Percentiles rank a stretch among this genome's conserved stretches.
These are phyloP conservation scores for Penicillium sp. DNA, from an alignment of 2,329 filamentous ascomycete species.

Conservation along the genomic window DNA sequence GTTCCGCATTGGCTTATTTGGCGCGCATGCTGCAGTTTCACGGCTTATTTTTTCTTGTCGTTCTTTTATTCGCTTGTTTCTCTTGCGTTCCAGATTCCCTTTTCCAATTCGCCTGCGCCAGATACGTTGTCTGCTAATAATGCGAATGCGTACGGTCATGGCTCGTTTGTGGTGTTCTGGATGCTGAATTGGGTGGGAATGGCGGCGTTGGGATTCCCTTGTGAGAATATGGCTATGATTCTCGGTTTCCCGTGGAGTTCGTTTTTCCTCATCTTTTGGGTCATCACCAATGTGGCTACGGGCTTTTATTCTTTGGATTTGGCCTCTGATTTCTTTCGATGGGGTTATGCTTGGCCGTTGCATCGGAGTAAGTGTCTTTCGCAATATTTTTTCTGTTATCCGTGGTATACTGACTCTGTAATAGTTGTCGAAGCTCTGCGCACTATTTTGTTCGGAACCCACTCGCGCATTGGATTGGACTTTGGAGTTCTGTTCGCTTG, in stretches of 20 bases:
- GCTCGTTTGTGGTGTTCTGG: slow-evolving; percentile 63
- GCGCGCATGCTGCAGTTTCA: slow-evolving; percentile 57
- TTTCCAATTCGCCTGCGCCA: slow-evolving; percentile 50
- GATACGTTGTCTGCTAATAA: slow-evolving; percentile 48
- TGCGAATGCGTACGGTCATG: slow-evolving; percentile 57
- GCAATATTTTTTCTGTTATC: no score
- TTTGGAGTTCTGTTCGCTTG: slow-evolving; percentile 63
- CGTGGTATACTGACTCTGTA: background rate
- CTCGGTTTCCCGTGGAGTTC: slow-evolving; percentile 62
- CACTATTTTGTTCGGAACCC: slow-evolving; percentile 62
- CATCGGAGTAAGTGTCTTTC: slow-evolving; percentile 50
- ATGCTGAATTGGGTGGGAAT: slow-evolving; percentile 65
- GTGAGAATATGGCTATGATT: slow-evolving; percentile 65
- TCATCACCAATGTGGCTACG: slow-evolving; percentile 64
- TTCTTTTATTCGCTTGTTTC: slow-evolving; percentile 65
- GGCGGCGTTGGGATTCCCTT: slow-evolving; percentile 62
- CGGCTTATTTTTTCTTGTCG: slow-evolving; percentile 62
- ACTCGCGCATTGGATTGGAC: slow-evolving; percentile 59
- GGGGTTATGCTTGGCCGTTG: slow-evolving; percentile 65
- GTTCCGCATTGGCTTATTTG: slow-evolving; percentile 60
- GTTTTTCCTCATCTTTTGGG: slow-evolving; percentile 67
- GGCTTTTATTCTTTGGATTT: slow-evolving; percentile 62
- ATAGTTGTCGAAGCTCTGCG: slow-evolving; percentile 59
- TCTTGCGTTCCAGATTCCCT: slow-evolving; percentile 64
- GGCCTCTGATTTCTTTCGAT: slow-evolving; percentile 59